Evolutionary conservation across 306 rosid genomes (phyloP).

Genomic region (Fragaria ananassa): DNA sequence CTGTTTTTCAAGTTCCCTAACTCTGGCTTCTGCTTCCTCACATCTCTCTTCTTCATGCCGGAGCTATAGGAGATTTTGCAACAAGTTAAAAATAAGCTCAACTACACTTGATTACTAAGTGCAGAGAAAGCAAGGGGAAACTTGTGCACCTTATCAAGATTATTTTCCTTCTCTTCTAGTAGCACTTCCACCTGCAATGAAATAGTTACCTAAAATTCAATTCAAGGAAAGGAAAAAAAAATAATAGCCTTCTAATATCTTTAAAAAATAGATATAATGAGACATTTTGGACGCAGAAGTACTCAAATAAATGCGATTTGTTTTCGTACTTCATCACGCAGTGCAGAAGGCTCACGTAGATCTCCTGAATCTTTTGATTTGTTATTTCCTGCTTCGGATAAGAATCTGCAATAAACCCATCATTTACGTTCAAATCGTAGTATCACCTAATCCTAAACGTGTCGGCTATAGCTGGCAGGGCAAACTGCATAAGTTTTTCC

Average conservation of each 20-base stretch:
- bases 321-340: slow-evolving; percentile 74
- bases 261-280: neutral
- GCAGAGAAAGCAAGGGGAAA: slow-evolving; percentile 17
- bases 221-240: slow-evolving; percentile 9
- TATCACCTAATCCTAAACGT: neutral
- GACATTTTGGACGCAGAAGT: neutral
- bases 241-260: neutral
- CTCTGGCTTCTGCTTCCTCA: slow-evolving; percentile 77
- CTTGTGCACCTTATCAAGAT: slow-evolving; percentile 61
- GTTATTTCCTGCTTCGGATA: slow-evolving; percentile 44
- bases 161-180: slow-evolving; percentile 78
- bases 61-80: slow-evolving; percentile 54
- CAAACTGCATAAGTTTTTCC: neutral
- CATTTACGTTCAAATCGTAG: neutral
- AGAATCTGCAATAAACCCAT: slow-evolving; percentile 52
- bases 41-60: slow-evolving; percentile 80
- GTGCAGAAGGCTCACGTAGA: slow-evolving; percentile 62
- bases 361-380: slow-evolving; percentile 63
- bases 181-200: slow-evolving; percentile 76
- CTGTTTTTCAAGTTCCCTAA: slow-evolving; percentile 94
- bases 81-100: slow-evolving; percentile 22
- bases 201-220: slow-evolving; percentile 15
- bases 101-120: slow-evolving; percentile 9
- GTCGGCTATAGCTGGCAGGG: no score
- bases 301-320: neutral